Base-by-base conservation (phyloP, 2,329 filamentous ascomycete species). In the Curvularia hawaiiensis region DNA sequence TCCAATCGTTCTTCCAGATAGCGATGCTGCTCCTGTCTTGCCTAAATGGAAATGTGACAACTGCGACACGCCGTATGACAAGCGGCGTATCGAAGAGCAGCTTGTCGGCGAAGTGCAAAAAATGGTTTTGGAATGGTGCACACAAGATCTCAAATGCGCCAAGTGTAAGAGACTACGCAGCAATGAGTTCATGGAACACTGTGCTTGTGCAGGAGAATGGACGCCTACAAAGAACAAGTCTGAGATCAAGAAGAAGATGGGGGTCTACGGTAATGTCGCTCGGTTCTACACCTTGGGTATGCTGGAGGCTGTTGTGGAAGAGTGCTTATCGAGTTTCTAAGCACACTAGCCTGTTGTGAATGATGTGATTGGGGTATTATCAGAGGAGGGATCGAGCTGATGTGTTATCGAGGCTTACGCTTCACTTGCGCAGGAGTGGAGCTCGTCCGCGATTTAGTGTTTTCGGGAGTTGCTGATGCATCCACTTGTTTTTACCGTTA, bases 111-210 rank as follows among this genome's bases (percentile, higher is more conserved):
- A 90, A 54, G 88, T 97, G 18, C 88, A 97, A 75, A 86, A 85
- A 22, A 79, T 89, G 72, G 81, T 91, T 8, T 84, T 91, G 26
- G 87, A 90, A 67, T 99, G 96, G 93, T 84, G 87, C 61, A 91
- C 89, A 33, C 94, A 98, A 79, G 95, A 99, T 75, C 78, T 98
- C 56, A 92, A 92, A 77, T 99, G 95, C 74, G 86, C 84, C 31
- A 91, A 91, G 66, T 88, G 85, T 67, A 76, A 75, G 41, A 69
- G 79, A 4, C 77, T 97, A 39, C 82, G 92, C 71, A 83, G 91
- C 40, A 98, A 97, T 74, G 94, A 97, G 70, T 96, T 98, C 68
- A 92, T 95, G 88, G 94, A 97, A 75, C 93, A 98, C 77, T 99
- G 96, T 77, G 90, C 88, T 11, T 99, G 95, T 80, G 91, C 91